phyloP scores from a whole-genome alignment of 1,139 yeast species.

The Suhomyces panamericanus region DNA sequence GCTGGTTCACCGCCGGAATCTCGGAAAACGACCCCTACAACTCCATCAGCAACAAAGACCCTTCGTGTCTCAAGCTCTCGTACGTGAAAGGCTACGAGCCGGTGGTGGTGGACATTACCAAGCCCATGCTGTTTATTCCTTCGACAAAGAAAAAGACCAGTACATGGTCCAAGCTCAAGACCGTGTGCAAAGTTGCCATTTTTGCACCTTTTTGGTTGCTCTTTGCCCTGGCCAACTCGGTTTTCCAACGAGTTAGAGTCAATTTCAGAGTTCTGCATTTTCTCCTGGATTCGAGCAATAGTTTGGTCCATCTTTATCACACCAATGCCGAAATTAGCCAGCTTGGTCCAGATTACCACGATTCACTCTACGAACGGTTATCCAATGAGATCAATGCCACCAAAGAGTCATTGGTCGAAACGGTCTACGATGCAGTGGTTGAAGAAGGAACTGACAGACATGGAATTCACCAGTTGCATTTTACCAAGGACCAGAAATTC shows the following conservation, averaged over 20 bases:
- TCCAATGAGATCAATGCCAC: constrained; percentile 8
- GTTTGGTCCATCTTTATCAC: constrained; percentile 32
- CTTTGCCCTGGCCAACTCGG: constrained; percentile 47
- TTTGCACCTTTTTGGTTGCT: constrained; percentile 56
- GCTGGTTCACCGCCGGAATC: constrained; percentile 81
- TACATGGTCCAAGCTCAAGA: constrained; percentile 44
- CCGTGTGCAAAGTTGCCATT: constrained; percentile 42
- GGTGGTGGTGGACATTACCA: constrained; percentile 48
- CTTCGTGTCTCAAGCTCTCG: constrained; percentile 42
- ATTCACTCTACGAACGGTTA: constrained; percentile 17
- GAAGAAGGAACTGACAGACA: constrained; percentile 18
- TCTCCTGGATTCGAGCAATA: constrained; percentile 30
- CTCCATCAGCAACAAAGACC: constrained; percentile 39
- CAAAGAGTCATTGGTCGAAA: constrained; percentile 45
- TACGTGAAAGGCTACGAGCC: constrained; percentile 55
- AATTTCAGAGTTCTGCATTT: constrained; percentile 33
- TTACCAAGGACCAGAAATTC: constrained; percentile 45
- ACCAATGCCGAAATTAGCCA: constrained; percentile 1
- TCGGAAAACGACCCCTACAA: constrained; percentile 63
- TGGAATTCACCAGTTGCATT: constrained; percentile 23
- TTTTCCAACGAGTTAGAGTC: constrained; percentile 42
- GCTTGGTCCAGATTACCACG: constrained; percentile 1
- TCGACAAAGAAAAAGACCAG: background rate
- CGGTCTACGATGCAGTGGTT: constrained; percentile 58
- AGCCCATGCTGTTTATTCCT: constrained; percentile 27